Evolutionary conservation across 371 early-diverging fungal genomes (phyloP), one percentile per base, ranked within the genome.

Genomic region (Mucor saturninus): DNA sequence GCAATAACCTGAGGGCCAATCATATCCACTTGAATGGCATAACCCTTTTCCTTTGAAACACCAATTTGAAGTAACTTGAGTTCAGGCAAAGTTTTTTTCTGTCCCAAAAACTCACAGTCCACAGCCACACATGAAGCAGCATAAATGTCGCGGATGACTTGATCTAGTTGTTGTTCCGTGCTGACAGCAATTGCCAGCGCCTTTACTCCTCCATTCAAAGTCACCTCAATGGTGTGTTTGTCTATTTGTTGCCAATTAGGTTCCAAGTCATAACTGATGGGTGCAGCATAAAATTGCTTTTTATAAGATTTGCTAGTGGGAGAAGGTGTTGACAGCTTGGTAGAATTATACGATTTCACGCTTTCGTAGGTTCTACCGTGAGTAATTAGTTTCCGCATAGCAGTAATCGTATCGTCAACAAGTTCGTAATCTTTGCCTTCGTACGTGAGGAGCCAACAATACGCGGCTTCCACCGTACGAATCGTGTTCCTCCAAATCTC

Each of bases 61-160:
- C 76, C 82, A 13, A 82, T 60, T 37, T 82, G 82, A 8, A 82
- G 15, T 9, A 79, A 54, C 39, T 82, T 77, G 0, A 82, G 66
- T 43, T 74, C 69, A 21, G 82, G 79, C 7, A 56, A 11, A 4
- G 39, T 32, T 1, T 71, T 74, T 43, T 79, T 77, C 3, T 60
- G 3, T 0, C 68, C 67, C 21, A 74, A 42, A 14, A 82, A 77
- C 49, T 82, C 82, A 55, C 82, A 82, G 45, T 82, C 82, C 5
- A 82, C 21, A 3, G 76, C 68, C 31, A 75, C 54, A 30, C 43
- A 66, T 0, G 43, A 2, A 8, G 59, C 56, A 1, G 56, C 7
- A 1, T 45, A 21, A 8, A 79, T 63, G 3, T 61, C 55, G 2
- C 66, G 53, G 0, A 74, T 38, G 0, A 72, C 67, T 1, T 46